phyloP scores from a whole-genome alignment of 352 stramenopile species.

The Phytophthora sp. region DNA sequence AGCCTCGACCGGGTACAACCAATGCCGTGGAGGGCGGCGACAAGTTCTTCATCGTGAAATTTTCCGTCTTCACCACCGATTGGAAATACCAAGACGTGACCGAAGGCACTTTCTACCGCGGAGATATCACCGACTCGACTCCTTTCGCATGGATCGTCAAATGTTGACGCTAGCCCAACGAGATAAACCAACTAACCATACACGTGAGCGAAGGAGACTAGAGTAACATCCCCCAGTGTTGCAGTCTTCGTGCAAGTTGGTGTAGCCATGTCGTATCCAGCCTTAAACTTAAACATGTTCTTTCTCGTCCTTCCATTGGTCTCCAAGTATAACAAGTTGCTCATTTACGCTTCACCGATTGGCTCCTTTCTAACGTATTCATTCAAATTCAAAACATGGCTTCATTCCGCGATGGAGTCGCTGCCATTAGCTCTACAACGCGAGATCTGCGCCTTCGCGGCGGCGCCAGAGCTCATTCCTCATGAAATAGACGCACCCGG shows the following conservation, averaged over 20 bases:
- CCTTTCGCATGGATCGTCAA: slow-evolving; percentile 42
- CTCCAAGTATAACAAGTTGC: too few relatives aligned
- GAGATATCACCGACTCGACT: slow-evolving; percentile 39
- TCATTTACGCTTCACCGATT: too few relatives aligned
- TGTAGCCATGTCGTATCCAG: slow-evolving; percentile 3
- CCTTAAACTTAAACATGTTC: too few relatives aligned
- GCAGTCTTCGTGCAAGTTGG: too few relatives aligned
- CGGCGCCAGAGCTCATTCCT: slow-evolving; percentile 47
- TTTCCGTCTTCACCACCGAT: slow-evolving; percentile 45
- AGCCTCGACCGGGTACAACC: slow-evolving; percentile 25
- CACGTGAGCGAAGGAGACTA: not conserved
- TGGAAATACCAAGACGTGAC: slow-evolving; percentile 47
- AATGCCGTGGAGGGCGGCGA: slow-evolving; percentile 9
- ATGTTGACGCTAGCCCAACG: slow-evolving; percentile 7
- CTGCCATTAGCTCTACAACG: slow-evolving; percentile 38
- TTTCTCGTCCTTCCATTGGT: too few relatives aligned
- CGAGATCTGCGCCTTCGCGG: slow-evolving; percentile 45
- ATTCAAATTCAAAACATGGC: not conserved
- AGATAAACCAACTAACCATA: not conserved
- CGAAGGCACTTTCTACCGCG: slow-evolving; percentile 52
- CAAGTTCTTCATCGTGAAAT: slow-evolving; percentile 44
- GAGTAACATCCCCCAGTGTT: too few relatives aligned
- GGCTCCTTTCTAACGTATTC: not conserved
- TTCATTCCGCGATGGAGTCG: slow-evolving; percentile 30
- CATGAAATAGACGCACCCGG: not conserved